Percentiles rank a stretch among this genome's conserved stretches.
Evolutionary conservation across 192 early-diverging fungal genomes (phyloP).

Genomic region (Entomortierella beljakovae): DNA sequence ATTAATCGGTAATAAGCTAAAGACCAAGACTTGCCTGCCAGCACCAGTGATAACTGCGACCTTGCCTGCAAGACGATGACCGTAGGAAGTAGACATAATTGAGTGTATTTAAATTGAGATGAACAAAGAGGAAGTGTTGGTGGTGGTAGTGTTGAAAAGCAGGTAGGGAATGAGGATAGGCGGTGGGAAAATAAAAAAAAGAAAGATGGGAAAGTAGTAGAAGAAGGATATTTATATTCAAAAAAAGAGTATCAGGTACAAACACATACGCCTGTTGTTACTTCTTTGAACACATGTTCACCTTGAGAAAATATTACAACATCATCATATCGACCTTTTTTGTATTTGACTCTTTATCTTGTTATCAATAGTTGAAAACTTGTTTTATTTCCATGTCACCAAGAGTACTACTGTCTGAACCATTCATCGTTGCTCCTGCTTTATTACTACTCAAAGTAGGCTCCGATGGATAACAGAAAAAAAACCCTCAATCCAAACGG

Average conservation of each 20-base stretch:
- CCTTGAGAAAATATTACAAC: neutral
- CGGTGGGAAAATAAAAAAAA: neutral
- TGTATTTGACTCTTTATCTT: too few species aligned
- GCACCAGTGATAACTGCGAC: slow-evolving; percentile 88
- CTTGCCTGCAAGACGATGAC: slow-evolving; percentile 69
- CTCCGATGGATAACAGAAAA: too few species aligned
- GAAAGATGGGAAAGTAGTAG: neutral
- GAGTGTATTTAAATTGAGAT: neutral
- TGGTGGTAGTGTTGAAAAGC: neutral
- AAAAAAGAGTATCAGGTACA: neutral
- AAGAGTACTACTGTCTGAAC: too few species aligned
- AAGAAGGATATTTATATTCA: neutral
- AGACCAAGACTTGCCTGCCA: slow-evolving; percentile 66
- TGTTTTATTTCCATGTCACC: too few species aligned
- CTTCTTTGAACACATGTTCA: neutral
- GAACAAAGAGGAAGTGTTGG: neutral
- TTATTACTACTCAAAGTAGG: too few species aligned
- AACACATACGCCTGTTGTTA: neutral
- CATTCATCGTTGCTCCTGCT: too few species aligned
- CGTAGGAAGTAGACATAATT: slow-evolving; percentile 44
- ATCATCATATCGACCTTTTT: too few species aligned
- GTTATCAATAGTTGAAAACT: too few species aligned
- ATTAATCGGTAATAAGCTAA: neutral
- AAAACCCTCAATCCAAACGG: too few species aligned
- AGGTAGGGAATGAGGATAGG: slow-evolving; percentile 5